Conservation (phyloP, 1,139 yeast genomes). For the Zygoascus sp. region DNA sequence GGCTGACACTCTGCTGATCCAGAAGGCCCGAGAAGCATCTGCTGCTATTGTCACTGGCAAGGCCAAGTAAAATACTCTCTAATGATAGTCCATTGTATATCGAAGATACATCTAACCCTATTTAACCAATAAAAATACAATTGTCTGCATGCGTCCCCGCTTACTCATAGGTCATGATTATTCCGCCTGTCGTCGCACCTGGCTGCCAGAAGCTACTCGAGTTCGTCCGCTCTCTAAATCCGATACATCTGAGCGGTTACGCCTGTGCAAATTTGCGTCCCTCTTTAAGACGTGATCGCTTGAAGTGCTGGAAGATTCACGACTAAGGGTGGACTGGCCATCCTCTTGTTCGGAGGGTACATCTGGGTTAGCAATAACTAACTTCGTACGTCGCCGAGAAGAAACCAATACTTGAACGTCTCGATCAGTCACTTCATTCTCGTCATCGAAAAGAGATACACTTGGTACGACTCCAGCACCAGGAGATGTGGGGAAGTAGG, state of each 20-base stretch:
- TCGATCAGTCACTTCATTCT: constrained; percentile 40
- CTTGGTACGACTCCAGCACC: neutral
- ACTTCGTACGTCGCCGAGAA: constrained; percentile 58
- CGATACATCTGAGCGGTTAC: constrained; percentile 21
- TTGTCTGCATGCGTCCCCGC: too few species aligned
- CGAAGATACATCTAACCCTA: neutral
- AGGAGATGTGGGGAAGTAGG: neutral
- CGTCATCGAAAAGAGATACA: constrained; percentile 14
- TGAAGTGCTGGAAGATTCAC: constrained; percentile 5
- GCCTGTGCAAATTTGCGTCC: constrained; percentile 15
- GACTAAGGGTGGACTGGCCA: neutral
- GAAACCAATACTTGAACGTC: constrained; percentile 75
- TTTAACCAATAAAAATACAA: constrained; percentile 1
- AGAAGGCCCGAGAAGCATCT: constrained; percentile 71
- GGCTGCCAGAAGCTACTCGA: constrained; percentile 3
- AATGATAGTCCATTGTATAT: neutral
- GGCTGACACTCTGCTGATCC: constrained; percentile 80
- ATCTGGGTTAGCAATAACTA: constrained; percentile 62
- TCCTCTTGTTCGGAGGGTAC: constrained; percentile 7
- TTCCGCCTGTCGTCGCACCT: neutral
- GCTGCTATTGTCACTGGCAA: constrained; percentile 20
- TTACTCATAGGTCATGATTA: neutral
- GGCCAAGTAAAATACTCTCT: neutral
- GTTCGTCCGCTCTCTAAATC: neutral
- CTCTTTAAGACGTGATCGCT: neutral